Evolutionary conservation across 352 stramenopile genomes (phyloP).

Genomic region (Aphanomyces astaci): DNA sequence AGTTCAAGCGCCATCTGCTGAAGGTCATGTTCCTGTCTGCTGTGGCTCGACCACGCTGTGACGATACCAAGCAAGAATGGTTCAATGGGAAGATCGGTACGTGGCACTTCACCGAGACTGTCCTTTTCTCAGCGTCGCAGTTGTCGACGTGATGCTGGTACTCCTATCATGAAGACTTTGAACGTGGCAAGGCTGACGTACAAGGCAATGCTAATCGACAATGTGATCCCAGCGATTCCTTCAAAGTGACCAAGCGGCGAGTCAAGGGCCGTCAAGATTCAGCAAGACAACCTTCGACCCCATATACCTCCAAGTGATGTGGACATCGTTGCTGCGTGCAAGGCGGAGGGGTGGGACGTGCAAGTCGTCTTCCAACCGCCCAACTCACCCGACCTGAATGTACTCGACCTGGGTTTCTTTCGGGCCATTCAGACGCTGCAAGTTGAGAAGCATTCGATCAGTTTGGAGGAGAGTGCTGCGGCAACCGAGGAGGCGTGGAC

Average conservation of each 20-base stretch:
- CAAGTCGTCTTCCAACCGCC: constrained; percentile 20
- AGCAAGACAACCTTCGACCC: neutral
- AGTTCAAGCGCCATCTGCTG: neutral
- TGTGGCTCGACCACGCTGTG: neutral
- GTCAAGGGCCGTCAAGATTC: neutral
- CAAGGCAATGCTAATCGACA: constrained; percentile 8
- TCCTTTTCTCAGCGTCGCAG: constrained; percentile 15
- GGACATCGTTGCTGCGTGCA: neutral
- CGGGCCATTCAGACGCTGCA: constrained; percentile 26
- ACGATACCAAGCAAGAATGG: neutral
- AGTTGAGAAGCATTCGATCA: neutral
- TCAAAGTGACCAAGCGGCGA: neutral
- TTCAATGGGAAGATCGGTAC: neutral
- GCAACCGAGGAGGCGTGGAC: neutral
- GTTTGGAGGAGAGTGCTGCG: neutral
- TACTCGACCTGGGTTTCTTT: constrained; percentile 31
- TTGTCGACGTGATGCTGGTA: constrained; percentile 22
- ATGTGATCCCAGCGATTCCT: constrained; percentile 26
- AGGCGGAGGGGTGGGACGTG: neutral
- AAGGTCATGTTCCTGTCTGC: constrained; percentile 6
- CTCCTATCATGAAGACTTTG: constrained; percentile 25
- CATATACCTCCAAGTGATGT: neutral
- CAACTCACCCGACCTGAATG: constrained; percentile 31
- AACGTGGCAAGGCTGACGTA: constrained; percentile 20
- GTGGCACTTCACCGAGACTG: constrained; percentile 24